Conservation (phyloP, 2,329 filamentous ascomycete genomes). For the Tolypocladium cylindrosporum region DNA sequence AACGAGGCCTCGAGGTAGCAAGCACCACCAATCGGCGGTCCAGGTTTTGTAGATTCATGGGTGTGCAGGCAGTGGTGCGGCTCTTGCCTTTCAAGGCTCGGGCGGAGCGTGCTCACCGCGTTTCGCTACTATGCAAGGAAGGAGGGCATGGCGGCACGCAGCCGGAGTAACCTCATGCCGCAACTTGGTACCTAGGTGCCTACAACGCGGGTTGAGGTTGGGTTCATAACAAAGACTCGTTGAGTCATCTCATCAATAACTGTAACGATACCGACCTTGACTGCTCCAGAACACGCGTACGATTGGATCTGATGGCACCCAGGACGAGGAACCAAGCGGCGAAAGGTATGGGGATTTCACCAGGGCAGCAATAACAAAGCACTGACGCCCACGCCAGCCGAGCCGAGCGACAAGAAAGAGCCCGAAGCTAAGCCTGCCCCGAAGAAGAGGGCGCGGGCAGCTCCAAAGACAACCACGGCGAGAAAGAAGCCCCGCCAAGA, state of each 20-base stretch:
- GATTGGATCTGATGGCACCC: conserved; percentile 13
- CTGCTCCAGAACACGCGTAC: neutral
- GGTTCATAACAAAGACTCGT: neutral
- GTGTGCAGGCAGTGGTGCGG: neutral
- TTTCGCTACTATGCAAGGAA: neutral
- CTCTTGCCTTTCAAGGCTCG: neutral
- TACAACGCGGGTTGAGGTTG: neutral
- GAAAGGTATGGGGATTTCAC: conserved; percentile 7
- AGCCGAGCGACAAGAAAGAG: conserved; percentile 3
- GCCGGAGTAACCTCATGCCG: neutral
- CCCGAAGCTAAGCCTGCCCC: neutral
- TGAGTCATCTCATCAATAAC: neutral
- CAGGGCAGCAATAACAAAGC: neutral
- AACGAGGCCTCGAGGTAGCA: neutral
- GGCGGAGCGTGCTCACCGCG: neutral
- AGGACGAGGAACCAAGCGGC: conserved; percentile 12
- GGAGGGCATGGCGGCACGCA: neutral
- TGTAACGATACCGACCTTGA: neutral
- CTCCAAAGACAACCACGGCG: conserved; percentile 4
- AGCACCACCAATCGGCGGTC: neutral
- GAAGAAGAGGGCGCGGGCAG: conserved; percentile 7
- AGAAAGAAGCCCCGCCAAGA: neutral
- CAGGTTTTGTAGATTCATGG: neutral
- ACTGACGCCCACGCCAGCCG: neutral
- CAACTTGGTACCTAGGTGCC: neutral